phyloP scores from a whole-genome alignment of 2,329 filamentous ascomycete species.

The Niveomyces coronatus region DNA sequence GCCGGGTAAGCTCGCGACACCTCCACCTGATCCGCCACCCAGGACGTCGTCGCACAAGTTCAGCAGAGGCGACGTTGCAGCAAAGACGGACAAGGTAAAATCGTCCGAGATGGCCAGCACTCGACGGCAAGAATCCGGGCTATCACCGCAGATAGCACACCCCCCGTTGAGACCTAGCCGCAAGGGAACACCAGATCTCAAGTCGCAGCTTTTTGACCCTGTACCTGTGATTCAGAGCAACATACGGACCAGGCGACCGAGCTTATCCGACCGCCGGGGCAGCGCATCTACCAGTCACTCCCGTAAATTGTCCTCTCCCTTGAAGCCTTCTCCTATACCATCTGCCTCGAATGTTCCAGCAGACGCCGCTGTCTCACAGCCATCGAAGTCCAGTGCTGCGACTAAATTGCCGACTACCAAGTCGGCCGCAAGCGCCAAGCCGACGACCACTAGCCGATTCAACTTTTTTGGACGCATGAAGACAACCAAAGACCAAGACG shows the following conservation, averaged over 20 bases:
- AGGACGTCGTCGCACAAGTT: constrained; percentile 52
- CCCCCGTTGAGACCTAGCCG: constrained; percentile 46
- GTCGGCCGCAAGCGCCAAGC: constrained; percentile 45
- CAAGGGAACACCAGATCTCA: constrained; percentile 54
- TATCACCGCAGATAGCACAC: constrained; percentile 13
- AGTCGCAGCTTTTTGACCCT: constrained; percentile 41
- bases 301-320: constrained; percentile 20
- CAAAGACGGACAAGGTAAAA: constrained; percentile 26
- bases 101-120: constrained; percentile 15
- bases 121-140: constrained; percentile 18
- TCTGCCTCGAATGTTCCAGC: constrained; percentile 22
- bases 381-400: not conserved
- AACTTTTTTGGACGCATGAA: constrained; percentile 70
- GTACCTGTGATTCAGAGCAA: constrained; percentile 54
- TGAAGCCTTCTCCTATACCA: constrained; percentile 18
- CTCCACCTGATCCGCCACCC: constrained; percentile 50
- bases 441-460: constrained; percentile 55
- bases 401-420: constrained; percentile 5
- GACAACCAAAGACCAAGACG: constrained; percentile 38
- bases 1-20: constrained; percentile 30
- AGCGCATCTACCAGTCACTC: constrained; percentile 26
- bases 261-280: constrained; percentile 34
- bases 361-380: not conserved
- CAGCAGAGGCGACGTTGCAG: constrained; percentile 20
- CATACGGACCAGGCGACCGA: constrained; percentile 34